A percentile compares a stretch with the other conserved stretches of the same genome.
Conservation (phyloP, 805 yeast species). For the Ogataea wickerhamii region DNA sequence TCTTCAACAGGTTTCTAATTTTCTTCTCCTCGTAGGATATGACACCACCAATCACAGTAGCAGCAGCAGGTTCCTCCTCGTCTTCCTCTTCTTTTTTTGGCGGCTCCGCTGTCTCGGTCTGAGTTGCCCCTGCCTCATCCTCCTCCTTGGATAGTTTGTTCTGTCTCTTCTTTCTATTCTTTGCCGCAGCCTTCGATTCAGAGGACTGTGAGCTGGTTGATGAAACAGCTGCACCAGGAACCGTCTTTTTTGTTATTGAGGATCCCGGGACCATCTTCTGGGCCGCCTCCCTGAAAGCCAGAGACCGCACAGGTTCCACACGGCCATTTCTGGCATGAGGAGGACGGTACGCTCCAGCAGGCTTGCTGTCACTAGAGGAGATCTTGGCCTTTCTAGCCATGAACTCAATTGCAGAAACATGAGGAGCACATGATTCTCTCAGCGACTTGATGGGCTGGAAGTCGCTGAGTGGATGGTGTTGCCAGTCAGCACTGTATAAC, state of each 20-base stretch:
- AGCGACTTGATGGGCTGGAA: constrained; percentile 54
- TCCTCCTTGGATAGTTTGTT: constrained; percentile 41
- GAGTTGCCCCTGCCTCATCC: constrained; percentile 7
- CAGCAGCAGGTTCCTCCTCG: constrained; percentile 22
- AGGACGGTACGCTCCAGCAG: constrained; percentile 92
- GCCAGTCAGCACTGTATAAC: constrained; percentile 80
- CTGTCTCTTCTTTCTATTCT: constrained; percentile 73
- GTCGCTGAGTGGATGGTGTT: constrained; percentile 53
- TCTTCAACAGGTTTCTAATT: constrained; percentile 84
- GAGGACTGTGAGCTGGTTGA: constrained; percentile 18
- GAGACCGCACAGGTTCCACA: constrained; percentile 42
- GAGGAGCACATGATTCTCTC: constrained; percentile 62
- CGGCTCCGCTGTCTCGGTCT: not conserved
- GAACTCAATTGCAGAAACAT: constrained; percentile 63
- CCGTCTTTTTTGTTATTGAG: constrained; percentile 33
- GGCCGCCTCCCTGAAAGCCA: constrained; percentile 54
- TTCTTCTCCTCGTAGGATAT: constrained; percentile 85
- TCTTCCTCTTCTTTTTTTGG: constrained; percentile 16
- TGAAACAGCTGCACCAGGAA: constrained; percentile 55
- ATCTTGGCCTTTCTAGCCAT: constrained; percentile 38
- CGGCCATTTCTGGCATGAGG: constrained; percentile 72
- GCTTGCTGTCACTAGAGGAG: constrained; percentile 39
- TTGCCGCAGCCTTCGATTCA: constrained; percentile 63
- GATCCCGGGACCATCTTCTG: constrained; percentile 29
- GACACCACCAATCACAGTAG: constrained; percentile 57